Evolutionary conservation across 2,329 filamentous ascomycete species (phyloP), one percentile per base, ranked within the genome.

Genomic region (Aspergillus sp.): DNA sequence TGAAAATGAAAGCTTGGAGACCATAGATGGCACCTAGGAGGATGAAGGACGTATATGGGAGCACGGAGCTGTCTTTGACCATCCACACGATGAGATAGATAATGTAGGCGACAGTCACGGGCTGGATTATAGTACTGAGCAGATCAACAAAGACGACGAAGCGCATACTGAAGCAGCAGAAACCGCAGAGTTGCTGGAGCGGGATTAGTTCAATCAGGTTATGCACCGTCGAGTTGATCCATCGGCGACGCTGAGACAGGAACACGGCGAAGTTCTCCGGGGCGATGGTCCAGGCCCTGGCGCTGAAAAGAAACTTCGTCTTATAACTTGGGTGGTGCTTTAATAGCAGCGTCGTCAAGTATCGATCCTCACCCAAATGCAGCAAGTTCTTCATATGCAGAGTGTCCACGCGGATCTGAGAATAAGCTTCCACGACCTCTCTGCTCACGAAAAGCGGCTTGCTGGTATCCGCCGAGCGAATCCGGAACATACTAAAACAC

Each of bases 121-220:
- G 93, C 64, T 94, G 89, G 42, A 97, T 83, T 47, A 97, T 72
- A 1, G 93, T 98, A 47, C 87, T 93, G 53, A 98, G 75, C 58
- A 98, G 74, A 69, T 98, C 93, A 57, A 98, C 68, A 62, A 98
- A 94, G 56, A 98, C 90, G 49, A 98, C 80, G 69, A 98, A 98
- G 60, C 93, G 85, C 93, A 98, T 98, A 70, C 87, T 94, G 77
- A 98, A 98, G 73, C 93, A 98, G 78, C 93, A 98, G 83, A 98
- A 98, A 72, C 93, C 93, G 69, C 93, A 98, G 43, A 98, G 85
- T 66, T 97, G 87, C 51, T 86, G 82, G 68, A 98, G 76, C 4
- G 91, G 90, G 52, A 97, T 91, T 52, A 98, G 83, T 67, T 98
- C 93, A 53, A 94, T 86, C 52, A 98, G 77, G 68, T 98, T 98